A percentile compares a stretch with the other conserved stretches of the same genome.
phyloP scores from a whole-genome alignment of 2,329 filamentous ascomycete species.

The Pyrenophora tritici-repentis region DNA sequence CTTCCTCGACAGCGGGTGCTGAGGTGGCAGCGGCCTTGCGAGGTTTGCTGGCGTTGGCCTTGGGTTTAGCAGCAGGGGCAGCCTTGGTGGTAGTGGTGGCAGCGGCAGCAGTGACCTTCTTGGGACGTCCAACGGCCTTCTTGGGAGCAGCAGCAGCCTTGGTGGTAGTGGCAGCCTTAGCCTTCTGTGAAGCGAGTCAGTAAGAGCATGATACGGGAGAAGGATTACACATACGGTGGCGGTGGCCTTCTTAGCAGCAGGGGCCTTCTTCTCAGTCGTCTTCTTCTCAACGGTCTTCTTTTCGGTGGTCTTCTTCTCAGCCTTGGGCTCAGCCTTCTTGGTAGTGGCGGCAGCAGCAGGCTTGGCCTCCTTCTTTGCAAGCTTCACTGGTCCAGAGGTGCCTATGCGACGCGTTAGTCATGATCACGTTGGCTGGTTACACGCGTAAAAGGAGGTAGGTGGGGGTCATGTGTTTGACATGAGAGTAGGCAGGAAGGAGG shows the following conservation, averaged over 20 bases:
- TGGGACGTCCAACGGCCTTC: slow-evolving; percentile 26
- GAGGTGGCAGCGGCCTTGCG: slow-evolving; percentile 55
- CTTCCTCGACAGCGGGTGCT: slow-evolving; percentile 70
- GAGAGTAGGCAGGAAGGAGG: neutral
- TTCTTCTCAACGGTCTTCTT: slow-evolving; percentile 36
- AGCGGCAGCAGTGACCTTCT: slow-evolving; percentile 26
- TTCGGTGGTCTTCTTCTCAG: slow-evolving; percentile 37
- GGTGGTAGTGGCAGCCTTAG: slow-evolving; percentile 29
- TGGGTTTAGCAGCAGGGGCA: slow-evolving; percentile 42
- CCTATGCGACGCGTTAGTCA: slow-evolving; percentile 56
- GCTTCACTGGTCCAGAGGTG: slow-evolving; percentile 88
- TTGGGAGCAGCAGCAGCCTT: slow-evolving; percentile 27
- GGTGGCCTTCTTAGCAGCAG: slow-evolving; percentile 30
- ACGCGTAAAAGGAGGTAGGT: neutral
- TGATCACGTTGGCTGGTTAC: neutral
- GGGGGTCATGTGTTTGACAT: neutral
- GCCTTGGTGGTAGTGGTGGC: slow-evolving; percentile 34
- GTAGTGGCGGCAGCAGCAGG: slow-evolving; percentile 31
- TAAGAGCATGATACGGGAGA: neutral
- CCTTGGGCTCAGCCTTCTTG: slow-evolving; percentile 39
- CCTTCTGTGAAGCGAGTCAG: slow-evolving; percentile 33
- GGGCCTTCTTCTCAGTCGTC: slow-evolving; percentile 37
- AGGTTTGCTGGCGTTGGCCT: slow-evolving; percentile 54
- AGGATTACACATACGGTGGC: slow-evolving; percentile 27
- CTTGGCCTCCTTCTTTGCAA: slow-evolving; percentile 74